These are phyloP conservation scores for Boletus fagicola DNA, from an alignment of 768 basidiomycete species.

Conservation along the genomic window DNA sequence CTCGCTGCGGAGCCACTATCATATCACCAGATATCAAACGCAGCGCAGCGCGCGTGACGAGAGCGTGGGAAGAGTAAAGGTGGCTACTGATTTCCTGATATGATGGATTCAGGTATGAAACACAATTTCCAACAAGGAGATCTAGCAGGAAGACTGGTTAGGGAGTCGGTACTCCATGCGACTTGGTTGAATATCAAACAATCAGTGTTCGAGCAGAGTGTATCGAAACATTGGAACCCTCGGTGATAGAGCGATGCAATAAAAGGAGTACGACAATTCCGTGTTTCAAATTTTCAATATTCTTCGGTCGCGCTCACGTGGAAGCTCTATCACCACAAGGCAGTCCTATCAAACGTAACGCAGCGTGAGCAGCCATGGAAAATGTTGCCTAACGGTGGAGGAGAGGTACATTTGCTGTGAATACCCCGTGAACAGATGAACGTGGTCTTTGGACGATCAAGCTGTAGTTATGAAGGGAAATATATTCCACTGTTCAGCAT, in stretches of 20 bases:
- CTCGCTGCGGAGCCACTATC: not conserved
- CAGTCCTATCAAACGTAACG: not conserved
- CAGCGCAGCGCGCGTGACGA: not conserved
- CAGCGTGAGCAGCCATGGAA: not conserved
- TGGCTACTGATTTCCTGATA: not conserved
- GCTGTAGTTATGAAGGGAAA: too few relatives aligned
- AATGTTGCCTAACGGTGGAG: too few relatives aligned
- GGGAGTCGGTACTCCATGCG: not conserved
- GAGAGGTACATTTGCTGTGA: not conserved
- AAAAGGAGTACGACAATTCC: not conserved
- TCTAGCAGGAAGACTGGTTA: not conserved
- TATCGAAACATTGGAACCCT: not conserved
- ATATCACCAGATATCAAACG: not conserved
- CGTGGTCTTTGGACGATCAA: not conserved
- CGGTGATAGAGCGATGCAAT: not conserved
- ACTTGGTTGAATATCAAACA: too few relatives aligned
- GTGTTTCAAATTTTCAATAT: not conserved
- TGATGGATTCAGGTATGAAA: too few relatives aligned
- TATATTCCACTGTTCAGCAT: too few relatives aligned
- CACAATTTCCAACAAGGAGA: too few relatives aligned
- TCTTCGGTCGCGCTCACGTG: not conserved
- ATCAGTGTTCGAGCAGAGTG: too few relatives aligned
- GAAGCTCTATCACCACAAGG: not conserved
- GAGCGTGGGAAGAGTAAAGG: not conserved
- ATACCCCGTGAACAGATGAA: not conserved